phyloP scores from a whole-genome alignment of 169 alveolate species.

The Perkinsus olseni region DNA sequence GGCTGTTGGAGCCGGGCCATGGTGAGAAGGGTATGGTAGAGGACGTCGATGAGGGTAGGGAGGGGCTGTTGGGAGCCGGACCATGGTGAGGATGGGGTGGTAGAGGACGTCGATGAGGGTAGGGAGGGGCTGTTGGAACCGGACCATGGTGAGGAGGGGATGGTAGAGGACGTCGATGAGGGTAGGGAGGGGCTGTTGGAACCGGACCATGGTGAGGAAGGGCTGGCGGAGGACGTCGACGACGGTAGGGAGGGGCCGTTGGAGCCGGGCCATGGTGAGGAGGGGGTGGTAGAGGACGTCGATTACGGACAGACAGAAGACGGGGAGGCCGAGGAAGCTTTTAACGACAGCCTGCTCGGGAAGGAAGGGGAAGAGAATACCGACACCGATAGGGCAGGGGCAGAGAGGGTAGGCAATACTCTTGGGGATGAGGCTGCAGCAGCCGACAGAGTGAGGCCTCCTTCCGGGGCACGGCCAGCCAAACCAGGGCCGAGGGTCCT shows the following conservation, averaged over 20 bases:
- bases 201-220: no score
- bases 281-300: no score
- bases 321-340: background rate
- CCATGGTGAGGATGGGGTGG: no score
- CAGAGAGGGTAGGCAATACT: background rate
- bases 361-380: background rate
- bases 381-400: background rate
- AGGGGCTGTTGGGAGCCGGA: background rate
- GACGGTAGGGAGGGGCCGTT: no score
- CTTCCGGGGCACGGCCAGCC: background rate
- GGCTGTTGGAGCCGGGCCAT: background rate
- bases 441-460: background rate
- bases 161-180: no score
- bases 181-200: background rate
- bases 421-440: background rate
- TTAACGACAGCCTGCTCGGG: background rate
- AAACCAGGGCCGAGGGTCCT: background rate
- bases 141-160: no score
- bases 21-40: background rate
- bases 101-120: no score
- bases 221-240: no score
- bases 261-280: no score
- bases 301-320: no score
- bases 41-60: background rate
- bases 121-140: no score